Evolutionary conservation across 192 early-diverging fungal genomes (phyloP), one percentile per base, ranked within the genome.

Genomic region (Linderina pennispora): DNA sequence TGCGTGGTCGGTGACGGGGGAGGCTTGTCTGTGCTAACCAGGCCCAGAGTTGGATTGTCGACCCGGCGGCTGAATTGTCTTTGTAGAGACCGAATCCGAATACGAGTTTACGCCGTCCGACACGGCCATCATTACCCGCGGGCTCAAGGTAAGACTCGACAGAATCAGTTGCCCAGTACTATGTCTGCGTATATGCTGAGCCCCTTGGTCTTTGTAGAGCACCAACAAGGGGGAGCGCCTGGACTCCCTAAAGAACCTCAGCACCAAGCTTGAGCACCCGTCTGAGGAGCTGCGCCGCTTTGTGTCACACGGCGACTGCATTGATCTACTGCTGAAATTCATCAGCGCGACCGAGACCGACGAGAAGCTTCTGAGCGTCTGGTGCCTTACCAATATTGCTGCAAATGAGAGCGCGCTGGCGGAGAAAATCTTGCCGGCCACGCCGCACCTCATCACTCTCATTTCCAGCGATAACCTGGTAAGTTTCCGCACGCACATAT

Each of bases 361-460:
- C 6, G 77, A 79, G 34, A 78, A 76, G 44, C 56, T 80, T n/a
- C 64, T 73, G 36, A 65, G 73, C 14, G 51, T 73, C 5, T 81
- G 76, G 50, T 79, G 80, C 9, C 50, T 83, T 42, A 83, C 81
- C n/a, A 83, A 77, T 50, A 77, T 77, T 73, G 62, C 45, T 1
- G 55, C 54, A 0, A 55, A 46, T 28, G 65, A 69, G 19, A 28
- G 50, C 6, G 25, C 28, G 1, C 20, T 49, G 15, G 58, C 53
- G 1, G 56, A 77, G 23, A 50, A 62, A 18, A 69, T 71, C 3
- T 48, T 79, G 10, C 48, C 34, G 11, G 56, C 72, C 0, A 67
- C 61, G 23, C 81, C 81, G 1, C 53, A 75, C 26, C 45, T 83
- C 39, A 70, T 80, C 14, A 24, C 57, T 22, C 66, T 75, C 28